phyloP scores from a whole-genome alignment of 441 rosid species.

The Rhodomyrtus psidioides region DNA sequence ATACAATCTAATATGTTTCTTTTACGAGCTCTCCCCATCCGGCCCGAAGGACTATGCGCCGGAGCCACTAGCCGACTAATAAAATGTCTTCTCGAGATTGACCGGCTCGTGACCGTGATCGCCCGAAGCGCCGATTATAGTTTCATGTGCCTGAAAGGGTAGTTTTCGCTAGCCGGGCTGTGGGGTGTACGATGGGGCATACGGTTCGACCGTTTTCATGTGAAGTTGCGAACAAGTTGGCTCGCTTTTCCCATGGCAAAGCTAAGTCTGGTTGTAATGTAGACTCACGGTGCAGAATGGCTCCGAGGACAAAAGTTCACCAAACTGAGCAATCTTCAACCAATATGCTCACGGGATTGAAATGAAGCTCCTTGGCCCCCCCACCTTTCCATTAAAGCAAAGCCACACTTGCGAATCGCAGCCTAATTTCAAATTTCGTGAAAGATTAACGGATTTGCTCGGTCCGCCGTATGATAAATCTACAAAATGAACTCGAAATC shows the following conservation, averaged over 20 bases:
- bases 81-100: neutral
- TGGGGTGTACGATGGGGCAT: neutral
- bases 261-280: neutral
- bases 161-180: neutral
- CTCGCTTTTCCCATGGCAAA: neutral
- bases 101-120: neutral
- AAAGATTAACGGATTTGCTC: neutral
- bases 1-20: neutral
- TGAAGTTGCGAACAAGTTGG: neutral
- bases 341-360: neutral
- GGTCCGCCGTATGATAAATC: neutral
- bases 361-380: neutral
- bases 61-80: neutral
- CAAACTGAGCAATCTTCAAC: neutral
- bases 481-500: neutral
- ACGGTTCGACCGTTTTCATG: neutral
- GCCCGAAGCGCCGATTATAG: neutral
- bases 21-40: neutral
- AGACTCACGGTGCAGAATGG: neutral
- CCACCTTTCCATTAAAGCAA: neutral
- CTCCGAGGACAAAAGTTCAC: neutral
- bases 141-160: neutral
- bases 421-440: neutral
- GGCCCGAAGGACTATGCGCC: neutral
- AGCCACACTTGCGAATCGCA: neutral